Evolutionary conservation across 2,329 filamentous ascomycete species (phyloP).

Genomic region (Zymoseptoria passerinii): DNA sequence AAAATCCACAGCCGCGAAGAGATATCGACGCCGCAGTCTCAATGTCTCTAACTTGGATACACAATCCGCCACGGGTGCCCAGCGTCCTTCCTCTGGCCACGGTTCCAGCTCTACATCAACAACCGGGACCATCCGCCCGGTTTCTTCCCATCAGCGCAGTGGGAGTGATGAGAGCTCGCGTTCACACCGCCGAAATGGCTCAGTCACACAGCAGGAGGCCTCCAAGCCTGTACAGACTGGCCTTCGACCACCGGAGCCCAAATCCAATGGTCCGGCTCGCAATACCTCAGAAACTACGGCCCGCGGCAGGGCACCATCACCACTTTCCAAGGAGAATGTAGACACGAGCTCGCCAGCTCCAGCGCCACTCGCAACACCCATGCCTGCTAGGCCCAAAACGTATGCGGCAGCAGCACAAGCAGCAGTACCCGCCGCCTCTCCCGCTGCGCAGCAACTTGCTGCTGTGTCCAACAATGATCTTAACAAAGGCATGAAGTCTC

Average conservation of each 20-base stretch:
- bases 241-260: conserved; percentile 13
- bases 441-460: conserved; percentile 74
- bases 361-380: not conserved
- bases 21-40: conserved; percentile 75
- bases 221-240: conserved; percentile 8
- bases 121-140: conserved; percentile 27
- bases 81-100: conserved; percentile 21
- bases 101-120: conserved; percentile 22
- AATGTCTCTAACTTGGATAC: conserved; percentile 48
- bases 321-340: conserved; percentile 38
- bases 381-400: conserved; percentile 25
- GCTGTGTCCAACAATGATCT: conserved; percentile 77
- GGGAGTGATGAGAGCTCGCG: conserved; percentile 29
- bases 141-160: conserved; percentile 26
- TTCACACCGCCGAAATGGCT: conserved; percentile 10
- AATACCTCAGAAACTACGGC: conserved; percentile 34
- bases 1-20: conserved; percentile 58
- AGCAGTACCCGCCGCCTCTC: conserved; percentile 40
- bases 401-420: conserved; percentile 27
- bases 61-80: conserved; percentile 16
- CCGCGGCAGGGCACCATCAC: conserved; percentile 38
- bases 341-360: conserved; percentile 25
- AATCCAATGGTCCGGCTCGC: conserved; percentile 26
- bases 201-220: conserved; percentile 11
- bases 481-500: conserved; percentile 74